These are phyloP conservation scores for Pythium chondricola DNA, from an alignment of 352 stramenopile species.

Conservation along the genomic window DNA sequence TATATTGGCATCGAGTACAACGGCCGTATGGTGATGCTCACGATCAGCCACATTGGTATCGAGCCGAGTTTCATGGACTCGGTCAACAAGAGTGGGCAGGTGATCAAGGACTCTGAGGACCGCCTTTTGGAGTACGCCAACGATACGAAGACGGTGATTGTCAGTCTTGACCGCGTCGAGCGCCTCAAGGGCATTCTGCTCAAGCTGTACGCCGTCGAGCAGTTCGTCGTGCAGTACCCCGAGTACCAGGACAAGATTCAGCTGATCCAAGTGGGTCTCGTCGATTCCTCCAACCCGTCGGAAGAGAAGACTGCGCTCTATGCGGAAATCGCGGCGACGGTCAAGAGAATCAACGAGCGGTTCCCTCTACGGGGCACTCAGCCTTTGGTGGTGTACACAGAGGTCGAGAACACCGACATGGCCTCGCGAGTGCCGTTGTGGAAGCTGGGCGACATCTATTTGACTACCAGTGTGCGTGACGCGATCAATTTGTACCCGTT, in stretches of 20 bases:
- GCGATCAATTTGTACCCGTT: slow-evolving; percentile 83
- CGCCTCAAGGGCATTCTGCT: slow-evolving; percentile 96
- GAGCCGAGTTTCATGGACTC: slow-evolving; percentile 86
- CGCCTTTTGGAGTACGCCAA: slow-evolving; percentile 49
- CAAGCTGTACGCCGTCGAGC: slow-evolving; percentile 95
- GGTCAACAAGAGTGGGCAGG: slow-evolving; percentile 46
- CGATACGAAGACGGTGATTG: slow-evolving; percentile 76
- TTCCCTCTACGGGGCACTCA: slow-evolving; percentile 35
- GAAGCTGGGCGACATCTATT: slow-evolving; percentile 61
- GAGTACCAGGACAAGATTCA: slow-evolving; percentile 82
- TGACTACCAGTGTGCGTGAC: slow-evolving; percentile 75
- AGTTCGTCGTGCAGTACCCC: slow-evolving; percentile 86
- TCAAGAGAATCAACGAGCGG: slow-evolving; percentile 68
- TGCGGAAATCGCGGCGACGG: slow-evolving; percentile 46
- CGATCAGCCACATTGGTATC: slow-evolving; percentile 97
- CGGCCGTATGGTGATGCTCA: slow-evolving; percentile 95
- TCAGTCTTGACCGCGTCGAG: slow-evolving; percentile 94
- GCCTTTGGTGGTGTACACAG: slow-evolving; percentile 59
- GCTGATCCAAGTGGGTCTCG: slow-evolving; percentile 77
- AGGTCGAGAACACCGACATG: slow-evolving; percentile 81
- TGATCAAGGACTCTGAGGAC: slow-evolving; percentile 36
- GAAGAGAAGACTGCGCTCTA: slow-evolving; percentile 64
- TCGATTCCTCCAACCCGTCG: slow-evolving; percentile 66
- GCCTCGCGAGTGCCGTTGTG: slow-evolving; percentile 64
- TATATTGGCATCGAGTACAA: slow-evolving; percentile 96